Conservation (phyloP, 768 basidiomycete species). For the Hypholoma sublateritium region DNA sequence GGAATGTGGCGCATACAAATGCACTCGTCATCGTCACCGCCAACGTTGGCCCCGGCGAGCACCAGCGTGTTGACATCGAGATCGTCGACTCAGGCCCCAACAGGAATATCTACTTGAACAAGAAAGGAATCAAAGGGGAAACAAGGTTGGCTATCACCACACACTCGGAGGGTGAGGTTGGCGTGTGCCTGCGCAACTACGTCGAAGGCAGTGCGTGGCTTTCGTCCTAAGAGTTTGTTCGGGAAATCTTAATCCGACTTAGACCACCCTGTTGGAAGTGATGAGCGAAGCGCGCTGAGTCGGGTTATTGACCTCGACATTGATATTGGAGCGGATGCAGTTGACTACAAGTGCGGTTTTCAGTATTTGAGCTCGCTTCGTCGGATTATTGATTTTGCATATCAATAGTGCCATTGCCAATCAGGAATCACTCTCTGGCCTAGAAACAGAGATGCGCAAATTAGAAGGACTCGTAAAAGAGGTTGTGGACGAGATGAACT, state of each 20-base stretch:
- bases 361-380: background rate
- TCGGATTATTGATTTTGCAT: background rate
- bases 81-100: conserved; percentile 86
- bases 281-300: conserved; percentile 47
- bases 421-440: conserved; percentile 91
- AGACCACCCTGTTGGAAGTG: conserved; percentile 33
- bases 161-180: conserved; percentile 91
- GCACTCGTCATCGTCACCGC: conserved; percentile 95
- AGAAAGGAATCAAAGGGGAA: conserved; percentile 86
- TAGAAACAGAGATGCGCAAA: conserved; percentile 99
- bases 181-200: conserved; percentile 90
- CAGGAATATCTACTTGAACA: conserved; percentile 88
- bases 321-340: conserved; percentile 97
- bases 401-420: conserved; percentile 88
- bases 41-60: conserved; percentile 73
- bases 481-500: conserved; percentile 90
- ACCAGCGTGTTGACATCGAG: conserved; percentile 90
- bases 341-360: conserved; percentile 91
- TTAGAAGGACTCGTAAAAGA: conserved; percentile 94
- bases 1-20: conserved; percentile 88
- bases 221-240: too few relatives aligned
- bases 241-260: background rate
- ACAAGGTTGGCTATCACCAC: conserved; percentile 92
- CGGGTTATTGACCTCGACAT: conserved; percentile 90
- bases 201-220: conserved; percentile 58